Base-by-base conservation (phyloP, 306 rosid genomes). In the Fragaria iinumae region DNA sequence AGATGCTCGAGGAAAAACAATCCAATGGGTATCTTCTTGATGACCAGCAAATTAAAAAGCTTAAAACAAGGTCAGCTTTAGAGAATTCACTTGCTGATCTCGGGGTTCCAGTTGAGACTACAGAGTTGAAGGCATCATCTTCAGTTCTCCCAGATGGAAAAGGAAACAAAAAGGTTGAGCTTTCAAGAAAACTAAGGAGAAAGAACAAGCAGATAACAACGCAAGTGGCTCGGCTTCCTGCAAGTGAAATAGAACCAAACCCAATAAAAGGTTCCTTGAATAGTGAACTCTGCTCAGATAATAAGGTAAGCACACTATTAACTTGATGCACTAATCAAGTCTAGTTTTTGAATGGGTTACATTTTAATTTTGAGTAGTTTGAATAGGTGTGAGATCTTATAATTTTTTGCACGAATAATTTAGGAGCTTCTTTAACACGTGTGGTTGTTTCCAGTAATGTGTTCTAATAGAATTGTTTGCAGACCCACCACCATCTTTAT, bases 21-120 rank as follows among this genome's bases (percentile, higher is more conserved):
- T 85, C 89, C 25, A 80, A 60, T 53, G 98, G 96, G 71, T 77
- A 81, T 87, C 78, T 81, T 83, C 98, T 94, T 2, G 98, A 94
- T 80, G 93, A 85, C 78, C 98, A 94, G 80, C 98, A 94, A 90
- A 82, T 92, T 73, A 83, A 93, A 60, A 94, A 94, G 90, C 97
- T 94, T 80, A 83, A 86, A 80, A 88, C 93, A 0, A 89, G 85
- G 82, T 53, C 77, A 18, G 85, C 67, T 67, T 88, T 95, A 10
- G 87, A 92, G 86, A 87, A 85, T 75, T 90, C 91, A 3, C 98
- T 95, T 81, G 89, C 78, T 18, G 95, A 87, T 64, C 93, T 92
- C 64, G 96, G 98, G 77, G 71, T 82, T 83, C 90, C 90, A 53
- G 84, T 87, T 27, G 89, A 78, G 73, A 84, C 84, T 48, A 66